Evolutionary conservation across 257 asterid species (phyloP), one percentile per base, ranked within the genome.

Genomic region (Nicotiana tabacum): DNA sequence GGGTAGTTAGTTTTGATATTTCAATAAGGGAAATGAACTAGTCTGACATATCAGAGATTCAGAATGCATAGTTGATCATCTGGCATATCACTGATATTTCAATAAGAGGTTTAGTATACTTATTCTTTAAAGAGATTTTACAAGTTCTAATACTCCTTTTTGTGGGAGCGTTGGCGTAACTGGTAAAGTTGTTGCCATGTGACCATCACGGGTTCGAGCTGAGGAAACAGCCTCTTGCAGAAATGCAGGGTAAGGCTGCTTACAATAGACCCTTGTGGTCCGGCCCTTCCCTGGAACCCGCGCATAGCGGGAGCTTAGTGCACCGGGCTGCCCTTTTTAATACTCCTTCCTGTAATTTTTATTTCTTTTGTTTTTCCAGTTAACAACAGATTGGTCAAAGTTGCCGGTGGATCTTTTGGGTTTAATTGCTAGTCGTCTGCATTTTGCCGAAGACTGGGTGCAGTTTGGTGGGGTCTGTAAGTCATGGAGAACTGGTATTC

Each of bases 381-480:
- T 12, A 24, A 83, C 77, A 82, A 65, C 66, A 16, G 85, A 82
- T 85, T 85, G 88, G 88, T 68, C 85, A 1, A 68, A 69, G 6
- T 64, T 85, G 77, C 88, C 85, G 5, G 72, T 68, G 62, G 88
- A 86, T 60, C 82, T 86, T 65, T 37, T 86, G 70, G 80, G 69
- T 77, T 83, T 76, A 81, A 86, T 86, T 57, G 82, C 87, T 24
- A 32, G 69, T 66, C 17, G 65, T 30, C 51, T 83, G 39, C 78
- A 83, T 76, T 83, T 77, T 76, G 78, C 62, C 55, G 83, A 81
- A 33, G 89, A 86, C 57, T 84, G 35, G 64, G 33, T 81, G 9
- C 69, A 62, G 9, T 77, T 86, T 77, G 83, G 83, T 55, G 67
- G 60, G 15, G 83, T 77, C 5, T 86, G 89, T 83, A 60, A 78